phyloP scores from a whole-genome alignment of 192 early-diverging fungal species.

The Umbelopsis ramanniana region DNA sequence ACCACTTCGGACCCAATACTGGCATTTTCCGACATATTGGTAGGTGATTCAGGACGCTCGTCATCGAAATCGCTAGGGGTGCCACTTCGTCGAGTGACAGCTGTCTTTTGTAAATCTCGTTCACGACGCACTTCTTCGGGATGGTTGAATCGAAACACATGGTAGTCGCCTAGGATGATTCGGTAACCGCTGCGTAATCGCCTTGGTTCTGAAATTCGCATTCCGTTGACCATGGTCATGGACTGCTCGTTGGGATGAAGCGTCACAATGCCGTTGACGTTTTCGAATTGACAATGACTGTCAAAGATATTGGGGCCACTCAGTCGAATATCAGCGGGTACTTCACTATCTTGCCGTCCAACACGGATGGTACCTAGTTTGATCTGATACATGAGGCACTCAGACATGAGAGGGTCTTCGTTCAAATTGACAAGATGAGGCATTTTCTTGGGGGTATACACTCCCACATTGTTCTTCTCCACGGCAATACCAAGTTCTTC shows the following conservation, averaged over 20 bases:
- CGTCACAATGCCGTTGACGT: conserved; percentile 59
- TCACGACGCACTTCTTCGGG: conserved; percentile 79
- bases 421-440: conserved; percentile 91
- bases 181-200: conserved; percentile 73
- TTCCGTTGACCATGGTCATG: conserved; percentile 81
- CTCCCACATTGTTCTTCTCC: conserved; percentile 70
- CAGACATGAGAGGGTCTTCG: conserved; percentile 88
- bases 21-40: conserved; percentile 25
- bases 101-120: conserved; percentile 45
- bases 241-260: conserved; percentile 61
- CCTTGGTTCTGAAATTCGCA: conserved; percentile 59
- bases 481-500: conserved; percentile 81
- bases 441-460: conserved; percentile 75
- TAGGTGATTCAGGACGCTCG: conserved; percentile 36
- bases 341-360: conserved; percentile 52
- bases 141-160: conserved; percentile 86
- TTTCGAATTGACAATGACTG: conserved; percentile 78
- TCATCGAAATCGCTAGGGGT: conserved; percentile 34
- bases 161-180: conserved; percentile 79
- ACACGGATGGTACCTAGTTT: conserved; percentile 74
- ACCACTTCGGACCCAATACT: conserved; percentile 56
- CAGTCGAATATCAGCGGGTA: conserved; percentile 60
- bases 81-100: conserved; percentile 6
- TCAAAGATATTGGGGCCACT: conserved; percentile 63
- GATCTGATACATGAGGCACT: conserved; percentile 89